A percentile compares a stretch with the other conserved stretches of the same genome.
These are phyloP conservation scores for Microdochium nivale DNA, from an alignment of 2,329 filamentous ascomycete genomes.

Conservation along the genomic window DNA sequence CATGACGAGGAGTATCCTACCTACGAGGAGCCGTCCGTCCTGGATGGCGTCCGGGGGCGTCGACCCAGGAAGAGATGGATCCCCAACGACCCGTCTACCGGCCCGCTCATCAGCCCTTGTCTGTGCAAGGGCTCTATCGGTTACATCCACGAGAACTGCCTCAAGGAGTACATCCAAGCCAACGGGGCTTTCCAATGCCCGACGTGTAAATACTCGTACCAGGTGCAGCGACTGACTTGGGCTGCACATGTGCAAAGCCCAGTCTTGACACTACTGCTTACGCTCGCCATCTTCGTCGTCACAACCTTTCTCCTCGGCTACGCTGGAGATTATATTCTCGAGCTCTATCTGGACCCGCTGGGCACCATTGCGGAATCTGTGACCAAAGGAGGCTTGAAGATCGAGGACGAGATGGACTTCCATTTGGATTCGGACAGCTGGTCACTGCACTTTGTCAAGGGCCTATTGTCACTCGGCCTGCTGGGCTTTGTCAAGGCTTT, in stretches of 20 bases:
- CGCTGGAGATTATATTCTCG: conserved; percentile 85
- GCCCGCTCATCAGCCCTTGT: conserved; percentile 80
- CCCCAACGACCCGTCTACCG: conserved; percentile 64
- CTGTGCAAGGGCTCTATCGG: conserved; percentile 87
- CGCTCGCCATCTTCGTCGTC: conserved; percentile 59
- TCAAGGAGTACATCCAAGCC: conserved; percentile 70
- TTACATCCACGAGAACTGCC: conserved; percentile 89
- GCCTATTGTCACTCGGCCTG: conserved; percentile 80
- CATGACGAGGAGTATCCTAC: conserved; percentile 56
- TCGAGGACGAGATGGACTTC: conserved; percentile 28
- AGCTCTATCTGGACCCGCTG: conserved; percentile 74
- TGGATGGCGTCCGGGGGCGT: conserved; percentile 17
- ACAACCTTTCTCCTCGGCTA: conserved; percentile 82
- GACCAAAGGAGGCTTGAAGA: conserved; percentile 28
- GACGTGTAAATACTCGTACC: conserved; percentile 79
- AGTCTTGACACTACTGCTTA: conserved; percentile 60
- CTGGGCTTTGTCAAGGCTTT: conserved; percentile 78
- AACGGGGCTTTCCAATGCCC: conserved; percentile 82
- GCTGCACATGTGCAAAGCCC: conserved; percentile 60
- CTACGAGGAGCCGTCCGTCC: conserved; percentile 22
- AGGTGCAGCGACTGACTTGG: conserved; percentile 68
- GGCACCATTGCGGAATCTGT: conserved; percentile 49
- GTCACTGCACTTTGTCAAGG: conserved; percentile 80
- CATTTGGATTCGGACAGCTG: conserved; percentile 53
- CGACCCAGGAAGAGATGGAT: conserved; percentile 42